Conservation (phyloP, 306 rosid species). For the Pueraria montana region DNA sequence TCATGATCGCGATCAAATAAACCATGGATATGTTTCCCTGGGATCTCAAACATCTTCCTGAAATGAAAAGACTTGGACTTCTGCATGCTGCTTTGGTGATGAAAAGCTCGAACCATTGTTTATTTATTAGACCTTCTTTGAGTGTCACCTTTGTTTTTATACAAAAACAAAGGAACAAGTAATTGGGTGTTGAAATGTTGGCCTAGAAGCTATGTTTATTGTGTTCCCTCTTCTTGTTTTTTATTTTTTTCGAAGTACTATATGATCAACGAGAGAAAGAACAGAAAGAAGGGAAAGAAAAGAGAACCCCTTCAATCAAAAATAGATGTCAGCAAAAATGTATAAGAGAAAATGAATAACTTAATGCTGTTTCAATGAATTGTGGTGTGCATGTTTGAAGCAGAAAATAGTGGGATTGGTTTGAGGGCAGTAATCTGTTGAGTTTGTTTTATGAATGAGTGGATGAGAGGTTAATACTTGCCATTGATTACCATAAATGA, state of each 20-base stretch:
- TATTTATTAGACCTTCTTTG: constrained; percentile 24
- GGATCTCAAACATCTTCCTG: constrained; percentile 72
- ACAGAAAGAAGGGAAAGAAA: neutral
- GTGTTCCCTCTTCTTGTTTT: constrained; percentile 36
- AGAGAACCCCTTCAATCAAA: constrained; percentile 45
- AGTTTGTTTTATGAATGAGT: constrained; percentile 53
- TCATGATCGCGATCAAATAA: constrained; percentile 59
- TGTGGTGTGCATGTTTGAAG: constrained; percentile 55
- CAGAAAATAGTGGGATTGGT: constrained; percentile 40
- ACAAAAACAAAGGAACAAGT: constrained; percentile 38
- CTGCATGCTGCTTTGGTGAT: constrained; percentile 62
- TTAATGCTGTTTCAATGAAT: constrained; percentile 16
- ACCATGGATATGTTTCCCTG: constrained; percentile 68
- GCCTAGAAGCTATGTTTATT: constrained; percentile 5
- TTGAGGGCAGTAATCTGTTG: constrained; percentile 30
- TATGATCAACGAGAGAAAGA: constrained; percentile 35
- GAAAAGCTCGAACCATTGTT: constrained; percentile 77
- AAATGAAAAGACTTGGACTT: constrained; percentile 76
- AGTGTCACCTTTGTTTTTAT: constrained; percentile 38
- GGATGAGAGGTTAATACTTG: constrained; percentile 54
- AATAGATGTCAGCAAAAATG: constrained; percentile 25
- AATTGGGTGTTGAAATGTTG: neutral
- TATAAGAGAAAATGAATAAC: neutral
- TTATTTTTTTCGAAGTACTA: neutral
- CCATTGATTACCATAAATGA: constrained; percentile 29